These are phyloP conservation scores for Huiozyma sinensis DNA, from an alignment of 805 yeast species.

Conservation along the genomic window DNA sequence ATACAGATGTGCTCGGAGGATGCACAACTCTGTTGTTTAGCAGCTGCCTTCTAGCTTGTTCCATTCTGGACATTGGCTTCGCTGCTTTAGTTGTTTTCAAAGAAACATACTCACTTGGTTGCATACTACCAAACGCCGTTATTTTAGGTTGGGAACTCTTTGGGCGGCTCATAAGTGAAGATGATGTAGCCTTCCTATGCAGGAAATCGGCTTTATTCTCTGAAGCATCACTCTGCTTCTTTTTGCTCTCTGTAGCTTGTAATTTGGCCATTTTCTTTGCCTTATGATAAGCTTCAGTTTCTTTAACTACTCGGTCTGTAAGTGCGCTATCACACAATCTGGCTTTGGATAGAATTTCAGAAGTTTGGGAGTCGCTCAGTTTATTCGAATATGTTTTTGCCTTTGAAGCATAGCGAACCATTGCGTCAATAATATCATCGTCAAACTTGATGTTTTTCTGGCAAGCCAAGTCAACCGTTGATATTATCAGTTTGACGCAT, in stretches of 20 bases:
- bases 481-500: constrained; percentile 61
- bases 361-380: constrained; percentile 54
- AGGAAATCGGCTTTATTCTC: constrained; percentile 26
- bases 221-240: background rate
- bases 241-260: constrained; percentile 5
- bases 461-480: constrained; percentile 53
- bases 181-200: constrained; percentile 24
- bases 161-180: constrained; percentile 22
- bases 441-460: constrained; percentile 44
- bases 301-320: constrained; percentile 42
- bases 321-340: constrained; percentile 41
- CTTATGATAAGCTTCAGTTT: constrained; percentile 31
- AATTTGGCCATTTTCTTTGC: constrained; percentile 17
- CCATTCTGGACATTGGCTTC: constrained; percentile 30
- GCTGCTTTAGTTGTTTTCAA: constrained; percentile 13
- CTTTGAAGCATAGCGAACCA: constrained; percentile 55
- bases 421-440: constrained; percentile 39
- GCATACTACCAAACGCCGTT: constrained; percentile 31
- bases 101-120: constrained; percentile 16
- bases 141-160: constrained; percentile 28
- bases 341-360: constrained; percentile 52
- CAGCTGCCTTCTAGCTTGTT: constrained; percentile 29
- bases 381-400: constrained; percentile 62
- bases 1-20: constrained; percentile 43
- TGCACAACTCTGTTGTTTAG: constrained; percentile 26